phyloP scores from a whole-genome alignment of 202 grass and related monocot species.

The Dendrocalamus latiflorus region DNA sequence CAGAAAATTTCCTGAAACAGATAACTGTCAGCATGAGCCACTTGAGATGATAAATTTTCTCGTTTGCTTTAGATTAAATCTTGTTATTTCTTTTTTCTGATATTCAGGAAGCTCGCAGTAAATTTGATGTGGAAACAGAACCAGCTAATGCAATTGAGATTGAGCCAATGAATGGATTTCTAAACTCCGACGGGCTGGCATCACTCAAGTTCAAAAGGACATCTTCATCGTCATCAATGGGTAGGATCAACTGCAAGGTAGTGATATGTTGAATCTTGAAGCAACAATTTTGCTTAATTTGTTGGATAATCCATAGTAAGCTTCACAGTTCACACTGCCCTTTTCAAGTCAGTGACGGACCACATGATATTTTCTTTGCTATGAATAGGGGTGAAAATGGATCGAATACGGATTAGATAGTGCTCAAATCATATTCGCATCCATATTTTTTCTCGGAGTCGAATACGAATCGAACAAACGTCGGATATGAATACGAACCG shows the following conservation, averaged over 20 bases:
- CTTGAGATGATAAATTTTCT: conserved; percentile 19
- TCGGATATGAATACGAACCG: no score
- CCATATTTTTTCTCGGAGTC: no score
- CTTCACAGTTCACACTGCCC: not conserved
- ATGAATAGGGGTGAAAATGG: not conserved
- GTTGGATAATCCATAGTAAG: not conserved
- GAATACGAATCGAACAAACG: no score
- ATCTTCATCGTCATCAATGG: conserved; percentile 40
- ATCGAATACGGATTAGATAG: no score
- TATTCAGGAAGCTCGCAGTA: conserved; percentile 79
- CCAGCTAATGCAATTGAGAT: conserved; percentile 65
- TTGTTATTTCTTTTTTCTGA: conserved; percentile 9
- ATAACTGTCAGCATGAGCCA: not conserved
- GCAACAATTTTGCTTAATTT: conserved; percentile 6
- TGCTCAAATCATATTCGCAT: no score
- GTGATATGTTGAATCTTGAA: not conserved
- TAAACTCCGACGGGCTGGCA: conserved; percentile 57
- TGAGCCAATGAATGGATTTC: conserved; percentile 56
- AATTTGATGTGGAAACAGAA: conserved; percentile 87
- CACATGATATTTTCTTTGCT: not conserved
- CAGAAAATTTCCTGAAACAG: not conserved
- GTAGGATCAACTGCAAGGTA: conserved; percentile 98
- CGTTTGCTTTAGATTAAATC: conserved; percentile 12
- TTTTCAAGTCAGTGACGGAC: not conserved
- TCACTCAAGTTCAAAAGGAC: conserved; percentile 64